Evolutionary conservation across 805 yeast species (phyloP).

Genomic region (Teunomyces kruisii): DNA sequence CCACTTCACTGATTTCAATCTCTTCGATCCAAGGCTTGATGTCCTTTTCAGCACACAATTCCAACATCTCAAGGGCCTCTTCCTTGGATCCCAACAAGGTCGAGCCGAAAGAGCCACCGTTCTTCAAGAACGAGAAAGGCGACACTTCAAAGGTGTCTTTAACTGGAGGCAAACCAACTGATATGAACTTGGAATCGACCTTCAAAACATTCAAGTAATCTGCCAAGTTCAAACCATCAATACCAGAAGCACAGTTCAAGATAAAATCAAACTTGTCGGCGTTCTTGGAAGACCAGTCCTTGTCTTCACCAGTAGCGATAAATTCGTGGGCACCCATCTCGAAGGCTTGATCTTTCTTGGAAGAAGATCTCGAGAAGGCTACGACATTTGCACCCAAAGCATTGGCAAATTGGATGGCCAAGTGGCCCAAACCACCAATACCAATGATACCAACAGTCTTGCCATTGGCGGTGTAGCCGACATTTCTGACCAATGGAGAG

Average conservation of each 20-base stretch:
- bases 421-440: constrained; percentile 58
- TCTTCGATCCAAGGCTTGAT: constrained; percentile 65
- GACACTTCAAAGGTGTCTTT: constrained; percentile 44
- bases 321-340: constrained; percentile 54
- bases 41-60: constrained; percentile 57
- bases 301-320: constrained; percentile 53
- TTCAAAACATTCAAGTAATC: constrained; percentile 50
- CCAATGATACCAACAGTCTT: constrained; percentile 54
- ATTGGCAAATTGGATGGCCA: constrained; percentile 55
- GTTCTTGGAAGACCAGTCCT: constrained; percentile 38
- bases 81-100: constrained; percentile 61
- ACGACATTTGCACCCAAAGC: constrained; percentile 61
- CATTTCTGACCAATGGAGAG: constrained; percentile 57
- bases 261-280: constrained; percentile 47
- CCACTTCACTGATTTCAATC: constrained; percentile 51
- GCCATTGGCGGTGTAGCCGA: constrained; percentile 38
- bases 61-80: constrained; percentile 67
- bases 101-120: constrained; percentile 54
- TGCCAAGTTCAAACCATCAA: constrained; percentile 50
- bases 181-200: constrained; percentile 57
- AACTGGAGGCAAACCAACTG: constrained; percentile 63
- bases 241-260: constrained; percentile 52
- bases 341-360: constrained; percentile 49
- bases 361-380: constrained; percentile 51
- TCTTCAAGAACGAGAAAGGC: constrained; percentile 52